Percentiles rank a stretch among this genome's conserved stretches.
phyloP scores from a whole-genome alignment of 306 rosid species.

The Glycyrrhiza uralensis region DNA sequence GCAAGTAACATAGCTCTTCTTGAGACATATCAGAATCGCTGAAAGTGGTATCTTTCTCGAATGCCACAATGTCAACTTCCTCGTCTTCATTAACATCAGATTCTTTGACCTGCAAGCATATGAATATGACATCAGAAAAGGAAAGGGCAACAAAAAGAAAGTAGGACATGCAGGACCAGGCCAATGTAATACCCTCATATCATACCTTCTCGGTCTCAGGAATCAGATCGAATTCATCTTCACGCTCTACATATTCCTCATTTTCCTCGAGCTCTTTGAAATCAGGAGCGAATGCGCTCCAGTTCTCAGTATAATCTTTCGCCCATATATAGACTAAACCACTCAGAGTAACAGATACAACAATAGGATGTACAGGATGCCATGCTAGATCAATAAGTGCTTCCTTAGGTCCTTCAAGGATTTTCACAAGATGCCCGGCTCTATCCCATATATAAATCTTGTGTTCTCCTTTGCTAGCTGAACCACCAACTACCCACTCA shows the following conservation, averaged over 20 bases:
- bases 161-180: too few relatives aligned
- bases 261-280: slow-evolving; percentile 99
- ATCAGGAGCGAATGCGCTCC: slow-evolving; percentile 99
- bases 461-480: slow-evolving; percentile 99
- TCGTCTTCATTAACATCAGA: slow-evolving; percentile 79
- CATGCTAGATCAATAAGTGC: slow-evolving; percentile 92
- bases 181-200: too few relatives aligned
- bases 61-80: slow-evolving; percentile 73
- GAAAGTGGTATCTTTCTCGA: slow-evolving; percentile 80
- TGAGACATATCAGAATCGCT: slow-evolving; percentile 92
- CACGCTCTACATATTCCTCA: slow-evolving; percentile 88
- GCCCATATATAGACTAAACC: slow-evolving; percentile 95
- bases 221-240: slow-evolving; percentile 94
- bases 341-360: slow-evolving; percentile 85
- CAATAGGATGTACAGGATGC: slow-evolving; percentile 95
- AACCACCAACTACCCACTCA: slow-evolving; percentile 98
- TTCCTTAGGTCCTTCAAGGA: slow-evolving; percentile 99
- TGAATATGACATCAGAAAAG: neutral
- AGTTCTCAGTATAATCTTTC: slow-evolving; percentile 94
- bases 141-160: neutral
- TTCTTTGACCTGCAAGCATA: slow-evolving; percentile 65
- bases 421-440: slow-evolving; percentile 94
- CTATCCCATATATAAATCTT: slow-evolving; percentile 97
- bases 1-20: slow-evolving; percentile 84
- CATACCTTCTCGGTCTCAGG: slow-evolving; percentile 88